Evolutionary conservation across 176 grass and related monocot genomes (phyloP).

Genomic region (Aegilops tauschii): DNA sequence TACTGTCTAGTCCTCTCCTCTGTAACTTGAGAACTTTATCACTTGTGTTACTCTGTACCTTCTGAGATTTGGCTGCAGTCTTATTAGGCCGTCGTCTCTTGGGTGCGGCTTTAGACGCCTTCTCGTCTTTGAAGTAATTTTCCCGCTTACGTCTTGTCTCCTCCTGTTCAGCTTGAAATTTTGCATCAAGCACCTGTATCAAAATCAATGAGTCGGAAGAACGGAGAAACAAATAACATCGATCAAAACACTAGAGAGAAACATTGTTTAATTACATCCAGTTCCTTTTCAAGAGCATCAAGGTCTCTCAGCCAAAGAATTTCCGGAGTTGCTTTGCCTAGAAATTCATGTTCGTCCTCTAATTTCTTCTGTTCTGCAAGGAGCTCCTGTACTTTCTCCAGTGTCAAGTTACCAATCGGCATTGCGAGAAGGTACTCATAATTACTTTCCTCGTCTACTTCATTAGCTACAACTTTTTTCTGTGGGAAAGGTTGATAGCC

Average conservation of each 20-base stretch:
- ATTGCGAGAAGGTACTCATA: conserved; percentile 86
- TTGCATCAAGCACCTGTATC: conserved; percentile 46
- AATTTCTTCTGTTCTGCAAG: conserved; percentile 46
- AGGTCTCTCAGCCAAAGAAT: conserved; percentile 79
- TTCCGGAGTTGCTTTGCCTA: conserved; percentile 36
- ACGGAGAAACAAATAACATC: not conserved
- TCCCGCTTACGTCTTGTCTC: not conserved
- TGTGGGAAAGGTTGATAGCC: conserved; percentile 22
- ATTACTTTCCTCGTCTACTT: conserved; percentile 40
- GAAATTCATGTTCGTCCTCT: conserved; percentile 38
- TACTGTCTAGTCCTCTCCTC: not conserved
- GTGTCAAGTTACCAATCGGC: conserved; percentile 72
- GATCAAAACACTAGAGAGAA: not conserved
- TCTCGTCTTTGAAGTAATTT: not conserved
- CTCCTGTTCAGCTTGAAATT: conserved; percentile 13
- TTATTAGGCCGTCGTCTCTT: conserved; percentile 48
- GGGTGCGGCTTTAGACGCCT: not conserved
- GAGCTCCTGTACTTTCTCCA: conserved; percentile 65
- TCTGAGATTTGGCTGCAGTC: conserved; percentile 24
- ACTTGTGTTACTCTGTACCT: not conserved
- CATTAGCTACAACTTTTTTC: no score
- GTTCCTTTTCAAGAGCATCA: conserved; percentile 35
- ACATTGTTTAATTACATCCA: conserved; percentile 56
- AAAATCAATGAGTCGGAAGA: not conserved
- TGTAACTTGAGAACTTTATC: not conserved